Base-by-base conservation (phyloP, 31 red algal species). In the Odonthalia washingtoniensis region DNA sequence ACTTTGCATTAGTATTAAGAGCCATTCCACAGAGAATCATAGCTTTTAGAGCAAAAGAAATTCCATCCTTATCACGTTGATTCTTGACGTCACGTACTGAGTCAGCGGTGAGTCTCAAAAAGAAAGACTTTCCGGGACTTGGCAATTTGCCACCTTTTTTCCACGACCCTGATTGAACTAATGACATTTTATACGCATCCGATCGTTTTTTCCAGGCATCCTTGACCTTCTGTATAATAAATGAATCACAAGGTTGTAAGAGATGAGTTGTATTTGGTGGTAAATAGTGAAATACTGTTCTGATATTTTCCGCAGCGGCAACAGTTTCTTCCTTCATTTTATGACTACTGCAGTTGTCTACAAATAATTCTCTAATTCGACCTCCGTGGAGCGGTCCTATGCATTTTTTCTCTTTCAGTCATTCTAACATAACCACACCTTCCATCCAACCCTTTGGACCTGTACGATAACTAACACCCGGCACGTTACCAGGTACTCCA, bases 171-270 rank as follows among this genome's bases (percentile, higher is more conserved):
- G 21, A 46, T n/a, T 65, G 46, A 36, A 84, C 31, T 21, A 84
- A 5, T 39, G 24, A 28, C 63, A 84, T 42, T 60, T 84, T 84
- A n/a, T 73, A 21, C 26, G 6, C 65, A 4, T 84, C 66, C 65
- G 65, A 72, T 30, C 41, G 6, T 4, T 18, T 40, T 73, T 24
- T 5, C 81, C 81, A 84, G 4, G 66, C 65, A 5, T 4, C 39
- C 40, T 84, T 84, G 42, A 84, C 16, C 32, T 84, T 84, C 32
- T 84, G 36, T 18, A 84, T 72, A 5, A 72, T 44, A 40, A 72
- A 84, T 6, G 81, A 72, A 72, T 84, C 65, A 5, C 32, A 60
- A 18, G 63, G 81, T 65, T 72, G 81, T 5, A 18, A 24, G 12
- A 73, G 24, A n/a, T 42, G 6, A 36, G 81, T 84, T 5, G 65